Evolutionary conservation across 2,329 filamentous ascomycete genomes (phyloP), one percentile per base, ranked within the genome.

Genomic region (Lasiodiplodia sp.): DNA sequence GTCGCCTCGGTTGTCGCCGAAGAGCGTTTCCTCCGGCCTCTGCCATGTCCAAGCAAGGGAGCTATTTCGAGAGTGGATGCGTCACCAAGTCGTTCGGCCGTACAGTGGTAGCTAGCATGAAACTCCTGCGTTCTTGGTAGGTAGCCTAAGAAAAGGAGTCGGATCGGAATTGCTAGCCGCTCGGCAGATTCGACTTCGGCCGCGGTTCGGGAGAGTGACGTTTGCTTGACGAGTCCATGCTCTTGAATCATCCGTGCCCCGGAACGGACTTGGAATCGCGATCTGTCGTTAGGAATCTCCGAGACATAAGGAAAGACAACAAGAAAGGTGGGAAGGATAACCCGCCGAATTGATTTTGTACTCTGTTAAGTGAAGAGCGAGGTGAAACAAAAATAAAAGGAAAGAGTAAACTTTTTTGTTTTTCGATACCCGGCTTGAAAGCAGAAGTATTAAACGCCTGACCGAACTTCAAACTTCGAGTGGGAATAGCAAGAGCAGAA

Each of bases 401-500:
- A 14, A 63, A 49, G 28, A 47, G 21, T 10, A 28, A 64, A 64
- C 60, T 64, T 64, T 64, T 64, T 64, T 64, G 60, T 64, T 64
- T 63, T 64, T 64, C 47, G 31, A 64, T 25, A 31, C 60, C 60
- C 18, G 16, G 28, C 34, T n/a, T 18, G n/a, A 49, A 47, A 23
- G 5, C n/a, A 60, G 18, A 21, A 63, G 34, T 18, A 49, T 34
- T 18, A 31, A 64, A 64, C 60, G 60, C 60, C 60, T 44, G 58
- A 11, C 60, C 44, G 25, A 52, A 64, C 47, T 64, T 63, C 21
- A 12, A 63, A 63, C 44, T 44, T 63, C 58, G 38, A 62, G 47
- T 52, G 60, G 60, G 60, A 52, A 64, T 52, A 64, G 60, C 60
- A 64, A 64, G 40, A 64, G 60, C 60, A 64, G 47, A 52, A 31